A percentile compares a stretch with the other conserved stretches of the same genome.
These are phyloP conservation scores for Tripterygium wilfordii DNA, from an alignment of 177 flowering plant genomes.

Conservation along the genomic window DNA sequence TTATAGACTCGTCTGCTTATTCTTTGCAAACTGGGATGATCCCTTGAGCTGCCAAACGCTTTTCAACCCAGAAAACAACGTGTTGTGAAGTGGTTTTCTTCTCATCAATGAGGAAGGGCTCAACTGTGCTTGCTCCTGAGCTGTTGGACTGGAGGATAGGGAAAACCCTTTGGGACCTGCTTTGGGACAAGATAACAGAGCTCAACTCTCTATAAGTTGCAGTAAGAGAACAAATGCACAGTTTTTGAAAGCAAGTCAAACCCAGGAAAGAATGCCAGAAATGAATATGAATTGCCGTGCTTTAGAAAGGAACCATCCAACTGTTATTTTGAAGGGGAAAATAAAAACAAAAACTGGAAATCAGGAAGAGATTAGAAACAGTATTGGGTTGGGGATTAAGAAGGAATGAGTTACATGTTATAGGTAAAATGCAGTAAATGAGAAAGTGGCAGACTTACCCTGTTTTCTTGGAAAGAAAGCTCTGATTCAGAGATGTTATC, in stretches of 20 bases:
- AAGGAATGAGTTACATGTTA: neutral
- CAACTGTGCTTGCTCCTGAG: conserved; percentile 68
- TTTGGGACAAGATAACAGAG: too few relatives aligned
- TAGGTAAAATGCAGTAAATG: neutral
- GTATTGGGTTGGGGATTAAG: neutral
- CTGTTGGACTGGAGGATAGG: conserved; percentile 62
- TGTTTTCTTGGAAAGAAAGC: conserved; percentile 56
- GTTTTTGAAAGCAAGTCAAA: too few relatives aligned
- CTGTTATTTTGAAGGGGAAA: conserved; percentile 21
- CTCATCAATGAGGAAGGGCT: conserved; percentile 83
- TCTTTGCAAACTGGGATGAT: conserved; percentile 78
- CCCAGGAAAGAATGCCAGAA: conserved; percentile 93
- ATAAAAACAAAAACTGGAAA: too few relatives aligned
- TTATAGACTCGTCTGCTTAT: too few relatives aligned
- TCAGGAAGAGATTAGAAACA: too few relatives aligned
- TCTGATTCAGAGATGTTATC: conserved; percentile 51
- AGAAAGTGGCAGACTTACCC: conserved; percentile 27
- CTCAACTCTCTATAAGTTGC: too few relatives aligned
- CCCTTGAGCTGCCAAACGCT: conserved; percentile 91
- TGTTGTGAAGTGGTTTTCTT: conserved; percentile 69
- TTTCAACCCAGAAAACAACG: conserved; percentile 91
- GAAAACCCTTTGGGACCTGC: conserved; percentile 88
- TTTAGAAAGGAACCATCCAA: conserved; percentile 70
- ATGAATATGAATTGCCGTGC: conserved; percentile 46
- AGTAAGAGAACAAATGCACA: too few relatives aligned